Evolutionary conservation across 2,329 filamentous ascomycete genomes (phyloP).

Genomic region (Amauroascus verrucosus): DNA sequence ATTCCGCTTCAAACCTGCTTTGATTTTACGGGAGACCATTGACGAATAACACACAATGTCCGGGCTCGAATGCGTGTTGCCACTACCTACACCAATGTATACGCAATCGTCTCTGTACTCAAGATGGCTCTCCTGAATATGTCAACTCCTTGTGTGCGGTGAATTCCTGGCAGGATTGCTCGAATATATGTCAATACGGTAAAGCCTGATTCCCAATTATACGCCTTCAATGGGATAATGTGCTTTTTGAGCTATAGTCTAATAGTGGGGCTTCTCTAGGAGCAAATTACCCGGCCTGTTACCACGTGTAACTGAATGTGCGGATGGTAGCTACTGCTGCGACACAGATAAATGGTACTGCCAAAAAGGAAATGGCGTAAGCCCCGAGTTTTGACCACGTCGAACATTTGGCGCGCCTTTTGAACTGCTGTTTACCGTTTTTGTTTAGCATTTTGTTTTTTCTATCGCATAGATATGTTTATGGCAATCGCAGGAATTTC

Average conservation of each 20-base stretch:
- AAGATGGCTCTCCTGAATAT: conserved; percentile 9
- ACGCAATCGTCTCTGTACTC: conserved; percentile 11
- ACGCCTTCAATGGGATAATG: neutral
- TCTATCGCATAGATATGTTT: neutral
- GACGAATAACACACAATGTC: conserved; percentile 14
- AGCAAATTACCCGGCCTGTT: neutral
- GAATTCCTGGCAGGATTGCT: conserved; percentile 11
- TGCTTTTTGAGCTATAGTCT: neutral
- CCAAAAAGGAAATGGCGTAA: conserved; percentile 1
- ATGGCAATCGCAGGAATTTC: no score
- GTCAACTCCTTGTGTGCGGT: conserved; percentile 12
- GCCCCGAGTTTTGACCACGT: neutral
- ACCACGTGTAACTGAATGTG: conserved; percentile 9
- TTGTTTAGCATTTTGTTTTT: neutral
- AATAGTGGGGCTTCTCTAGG: neutral
- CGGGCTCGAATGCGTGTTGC: conserved; percentile 14
- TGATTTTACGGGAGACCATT: conserved; percentile 12
- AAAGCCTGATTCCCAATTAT: neutral
- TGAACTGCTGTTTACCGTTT: neutral
- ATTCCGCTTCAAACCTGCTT: conserved; percentile 12
- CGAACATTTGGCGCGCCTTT: neutral
- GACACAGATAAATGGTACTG: conserved; percentile 9
- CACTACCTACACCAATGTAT: conserved; percentile 13
- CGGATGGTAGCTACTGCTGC: conserved; percentile 11
- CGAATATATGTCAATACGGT: conserved; percentile 14